Conservation (phyloP, 2,329 filamentous ascomycete species). For the Ophiocordyceps sinensis region DNA sequence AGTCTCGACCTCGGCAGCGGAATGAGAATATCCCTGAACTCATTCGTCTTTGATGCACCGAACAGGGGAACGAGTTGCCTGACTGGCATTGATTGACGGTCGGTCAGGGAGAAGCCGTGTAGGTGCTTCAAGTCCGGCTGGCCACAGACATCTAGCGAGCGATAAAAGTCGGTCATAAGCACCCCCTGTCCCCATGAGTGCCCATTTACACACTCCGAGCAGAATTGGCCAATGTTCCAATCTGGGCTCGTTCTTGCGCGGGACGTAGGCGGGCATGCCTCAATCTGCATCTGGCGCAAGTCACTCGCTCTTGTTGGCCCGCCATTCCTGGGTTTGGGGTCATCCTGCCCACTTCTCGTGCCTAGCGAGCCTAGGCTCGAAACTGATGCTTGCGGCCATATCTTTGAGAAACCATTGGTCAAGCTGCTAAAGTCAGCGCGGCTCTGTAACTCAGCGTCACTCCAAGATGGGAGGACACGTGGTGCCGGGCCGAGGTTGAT, state of each 20-base stretch:
- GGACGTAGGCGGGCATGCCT: conserved; percentile 49
- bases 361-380: not conserved
- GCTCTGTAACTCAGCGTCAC: conserved; percentile 26
- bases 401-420: conserved; percentile 14
- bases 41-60: conserved; percentile 55
- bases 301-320: conserved; percentile 7
- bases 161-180: conserved; percentile 51
- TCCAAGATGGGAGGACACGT: conserved; percentile 38
- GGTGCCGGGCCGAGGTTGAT: conserved; percentile 52
- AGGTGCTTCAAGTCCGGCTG: conserved; percentile 63
- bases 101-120: conserved; percentile 58
- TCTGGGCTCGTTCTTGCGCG: conserved; percentile 40
- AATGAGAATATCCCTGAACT: conserved; percentile 65
- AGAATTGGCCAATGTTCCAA: conserved; percentile 52
- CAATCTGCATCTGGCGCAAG: conserved; percentile 26
- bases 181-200: conserved; percentile 54
- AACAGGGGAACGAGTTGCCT: conserved; percentile 60
- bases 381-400: conserved; percentile 6
- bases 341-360: not conserved
- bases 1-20: conserved; percentile 34
- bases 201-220: conserved; percentile 43
- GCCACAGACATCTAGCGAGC: conserved; percentile 54
- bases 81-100: conserved; percentile 46
- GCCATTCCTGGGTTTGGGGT: not conserved
- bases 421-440: conserved; percentile 12